These are phyloP conservation scores for Colletotrichum sansevieriae DNA, from an alignment of 2,329 filamentous ascomycete species.

Conservation along the genomic window DNA sequence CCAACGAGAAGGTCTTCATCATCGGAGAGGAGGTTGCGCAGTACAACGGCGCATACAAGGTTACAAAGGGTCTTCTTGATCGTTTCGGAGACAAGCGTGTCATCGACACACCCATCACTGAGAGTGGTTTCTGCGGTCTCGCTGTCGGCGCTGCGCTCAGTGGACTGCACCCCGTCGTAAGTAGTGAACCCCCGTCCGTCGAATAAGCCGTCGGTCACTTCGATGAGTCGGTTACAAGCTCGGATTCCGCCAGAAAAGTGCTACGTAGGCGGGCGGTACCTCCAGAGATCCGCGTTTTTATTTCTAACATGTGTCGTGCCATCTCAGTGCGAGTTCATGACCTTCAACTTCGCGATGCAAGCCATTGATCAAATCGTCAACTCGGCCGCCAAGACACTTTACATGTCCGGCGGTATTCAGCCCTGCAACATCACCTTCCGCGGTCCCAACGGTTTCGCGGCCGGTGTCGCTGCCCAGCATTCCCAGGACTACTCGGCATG, in stretches of 20 bases:
- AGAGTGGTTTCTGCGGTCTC: conserved; percentile 94
- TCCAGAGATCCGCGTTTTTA: background rate
- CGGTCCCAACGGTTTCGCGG: conserved; percentile 96
- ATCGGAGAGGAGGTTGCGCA: conserved; percentile 98
- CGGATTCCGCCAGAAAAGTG: background rate
- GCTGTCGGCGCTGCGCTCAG: conserved; percentile 95
- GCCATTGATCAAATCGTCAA: conserved; percentile 99
- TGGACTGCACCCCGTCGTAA: conserved; percentile 92
- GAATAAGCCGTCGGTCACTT: background rate
- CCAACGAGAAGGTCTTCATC: conserved; percentile 94
- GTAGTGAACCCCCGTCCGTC: conserved; percentile 52
- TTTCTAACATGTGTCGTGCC: conserved; percentile 13
- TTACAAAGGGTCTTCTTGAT: conserved; percentile 97
- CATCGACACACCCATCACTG: conserved; percentile 98
- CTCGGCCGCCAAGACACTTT: conserved; percentile 98
- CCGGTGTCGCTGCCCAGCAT: conserved; percentile 97
- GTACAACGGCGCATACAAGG: conserved; percentile 99
- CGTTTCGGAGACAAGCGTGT: conserved; percentile 97
- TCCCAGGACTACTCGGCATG: conserved; percentile 98
- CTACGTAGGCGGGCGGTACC: background rate
- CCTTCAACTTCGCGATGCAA: conserved; percentile 99
- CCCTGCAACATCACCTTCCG: conserved; percentile 99
- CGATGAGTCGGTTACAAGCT: background rate
- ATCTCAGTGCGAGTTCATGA: conserved; percentile 97
- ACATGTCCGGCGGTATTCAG: conserved; percentile 99